These are phyloP conservation scores for Xylariaceae sp. DNA, from an alignment of 2,329 filamentous ascomycete species.

Conservation along the genomic window DNA sequence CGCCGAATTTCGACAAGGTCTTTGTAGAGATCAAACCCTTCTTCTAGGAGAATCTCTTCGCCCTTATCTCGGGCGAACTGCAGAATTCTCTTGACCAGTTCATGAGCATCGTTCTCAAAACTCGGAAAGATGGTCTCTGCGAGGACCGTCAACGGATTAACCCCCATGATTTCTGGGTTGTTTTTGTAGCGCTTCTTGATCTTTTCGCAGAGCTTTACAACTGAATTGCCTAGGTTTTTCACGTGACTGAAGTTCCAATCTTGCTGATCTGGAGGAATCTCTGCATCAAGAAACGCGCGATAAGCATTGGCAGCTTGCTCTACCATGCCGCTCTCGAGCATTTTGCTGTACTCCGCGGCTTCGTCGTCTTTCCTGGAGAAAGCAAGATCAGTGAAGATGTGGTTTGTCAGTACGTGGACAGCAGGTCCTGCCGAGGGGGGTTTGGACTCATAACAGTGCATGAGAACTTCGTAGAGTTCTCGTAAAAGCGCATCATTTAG, in stretches of 20 bases:
- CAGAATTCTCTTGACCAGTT: constrained; percentile 77
- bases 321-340: constrained; percentile 66
- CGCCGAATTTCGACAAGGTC: constrained; percentile 79
- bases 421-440: constrained; percentile 73
- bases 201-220: constrained; percentile 78
- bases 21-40: constrained; percentile 90
- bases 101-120: constrained; percentile 83
- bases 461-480: constrained; percentile 81
- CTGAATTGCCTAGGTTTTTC: constrained; percentile 78
- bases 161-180: constrained; percentile 80
- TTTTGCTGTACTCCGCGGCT: constrained; percentile 63
- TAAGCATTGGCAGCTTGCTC: constrained; percentile 76
- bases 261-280: constrained; percentile 73
- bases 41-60: constrained; percentile 76
- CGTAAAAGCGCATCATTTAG: constrained; percentile 78
- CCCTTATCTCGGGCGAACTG: constrained; percentile 62
- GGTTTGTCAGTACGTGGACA: constrained; percentile 73
- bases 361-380: constrained; percentile 70
- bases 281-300: constrained; percentile 67
- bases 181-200: constrained; percentile 90
- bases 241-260: constrained; percentile 90
- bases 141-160: constrained; percentile 60
- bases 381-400: constrained; percentile 71
- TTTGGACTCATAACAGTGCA: constrained; percentile 85
- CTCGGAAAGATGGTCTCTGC: constrained; percentile 80